Evolutionary conservation across 192 early-diverging fungal genomes (phyloP).

Genomic region (Rhizophlyctis rosea): DNA sequence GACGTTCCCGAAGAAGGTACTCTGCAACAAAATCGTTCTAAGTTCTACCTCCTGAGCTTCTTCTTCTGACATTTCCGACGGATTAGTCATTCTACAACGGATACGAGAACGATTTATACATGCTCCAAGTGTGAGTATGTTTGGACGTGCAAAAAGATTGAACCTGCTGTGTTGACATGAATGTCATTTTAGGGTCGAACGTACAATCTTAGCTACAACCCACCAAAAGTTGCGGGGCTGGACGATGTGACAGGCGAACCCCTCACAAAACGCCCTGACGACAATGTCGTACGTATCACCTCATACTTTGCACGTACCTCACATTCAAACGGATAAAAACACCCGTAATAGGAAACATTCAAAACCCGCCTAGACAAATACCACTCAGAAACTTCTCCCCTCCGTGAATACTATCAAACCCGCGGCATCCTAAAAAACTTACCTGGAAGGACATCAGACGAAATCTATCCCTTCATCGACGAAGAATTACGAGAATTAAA

Average conservation of each 20-base stretch:
- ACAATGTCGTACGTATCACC: constrained; percentile 54
- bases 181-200: no score
- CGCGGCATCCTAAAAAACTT: constrained; percentile 66
- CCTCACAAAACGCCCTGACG: constrained; percentile 81
- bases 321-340: not conserved
- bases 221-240: constrained; percentile 70
- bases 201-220: constrained; percentile 92
- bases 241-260: constrained; percentile 96
- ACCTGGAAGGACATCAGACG: constrained; percentile 79
- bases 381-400: constrained; percentile 70
- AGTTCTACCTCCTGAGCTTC: no score
- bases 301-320: constrained; percentile 12
- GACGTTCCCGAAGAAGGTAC: constrained; percentile 71
- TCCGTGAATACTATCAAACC: constrained; percentile 79
- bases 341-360: constrained; percentile 73
- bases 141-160: no score
- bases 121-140: no score
- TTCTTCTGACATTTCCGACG: no score
- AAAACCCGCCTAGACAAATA: constrained; percentile 74
- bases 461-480: constrained; percentile 87
- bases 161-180: no score
- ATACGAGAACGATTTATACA: no score
- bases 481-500: constrained; percentile 10
- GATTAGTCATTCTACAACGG: constrained; percentile 77
- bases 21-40: no score